phyloP scores from a whole-genome alignment of 2,329 filamentous ascomycete species.

The Fusarium siculi region DNA sequence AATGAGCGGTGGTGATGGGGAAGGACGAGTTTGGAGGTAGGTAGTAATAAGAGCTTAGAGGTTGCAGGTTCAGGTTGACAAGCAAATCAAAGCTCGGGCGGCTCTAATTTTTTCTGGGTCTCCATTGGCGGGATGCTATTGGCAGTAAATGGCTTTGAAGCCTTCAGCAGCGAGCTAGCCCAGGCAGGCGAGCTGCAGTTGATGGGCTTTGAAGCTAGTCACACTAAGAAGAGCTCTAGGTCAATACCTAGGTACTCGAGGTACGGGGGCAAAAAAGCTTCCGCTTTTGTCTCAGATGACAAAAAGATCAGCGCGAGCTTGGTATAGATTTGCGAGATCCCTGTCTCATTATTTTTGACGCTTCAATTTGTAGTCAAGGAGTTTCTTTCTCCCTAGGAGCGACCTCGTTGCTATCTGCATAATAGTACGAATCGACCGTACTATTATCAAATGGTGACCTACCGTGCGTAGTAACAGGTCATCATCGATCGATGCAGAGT shows the following conservation, averaged over 20 bases:
- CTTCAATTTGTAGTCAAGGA: not conserved
- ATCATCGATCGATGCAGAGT: not conserved
- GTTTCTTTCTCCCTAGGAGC: not conserved
- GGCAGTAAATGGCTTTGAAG: not conserved
- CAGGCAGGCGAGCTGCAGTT: conserved; percentile 3
- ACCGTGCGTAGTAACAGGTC: not conserved
- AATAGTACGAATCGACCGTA: not conserved
- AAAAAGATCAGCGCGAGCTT: not conserved
- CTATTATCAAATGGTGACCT: not conserved
- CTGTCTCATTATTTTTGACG: not conserved
- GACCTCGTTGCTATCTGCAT: not conserved
- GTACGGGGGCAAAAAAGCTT: not conserved
- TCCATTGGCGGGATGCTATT: conserved; percentile 16
- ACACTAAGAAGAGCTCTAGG: conserved; percentile 9
- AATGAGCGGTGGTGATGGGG: conserved; percentile 38
- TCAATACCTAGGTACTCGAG: not conserved
- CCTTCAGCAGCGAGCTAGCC: conserved; percentile 1
- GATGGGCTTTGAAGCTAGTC: conserved; percentile 20
- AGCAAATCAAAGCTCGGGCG: conserved; percentile 22
- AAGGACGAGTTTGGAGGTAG: conserved; percentile 26
- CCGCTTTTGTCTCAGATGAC: not conserved
- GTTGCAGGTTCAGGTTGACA: conserved; percentile 20
- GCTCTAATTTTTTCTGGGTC: conserved; percentile 27
- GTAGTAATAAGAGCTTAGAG: conserved; percentile 30
- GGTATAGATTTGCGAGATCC: not conserved